Evolutionary conservation across 2,329 filamentous ascomycete genomes (phyloP).

Genomic region (Talaromyces sp.): DNA sequence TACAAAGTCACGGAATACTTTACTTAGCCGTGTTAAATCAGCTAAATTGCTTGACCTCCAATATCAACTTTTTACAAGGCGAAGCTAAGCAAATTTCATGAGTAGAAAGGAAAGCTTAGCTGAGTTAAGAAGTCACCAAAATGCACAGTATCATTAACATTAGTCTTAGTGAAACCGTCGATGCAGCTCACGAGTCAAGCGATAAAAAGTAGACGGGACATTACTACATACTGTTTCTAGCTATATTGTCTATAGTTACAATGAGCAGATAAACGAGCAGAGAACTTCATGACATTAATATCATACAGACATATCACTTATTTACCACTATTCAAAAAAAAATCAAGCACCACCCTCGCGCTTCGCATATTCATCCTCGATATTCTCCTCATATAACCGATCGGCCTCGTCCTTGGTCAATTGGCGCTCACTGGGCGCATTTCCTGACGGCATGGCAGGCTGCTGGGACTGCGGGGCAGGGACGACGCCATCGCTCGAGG

Average conservation of each 20-base stretch:
- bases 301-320: neutral
- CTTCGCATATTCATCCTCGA: conserved; percentile 49
- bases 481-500: conserved; percentile 20
- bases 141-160: no score
- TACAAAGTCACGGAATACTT: neutral
- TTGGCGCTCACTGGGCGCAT: conserved; percentile 22
- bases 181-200: neutral
- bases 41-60: no score
- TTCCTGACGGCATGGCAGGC: conserved; percentile 19
- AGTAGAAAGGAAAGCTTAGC: neutral
- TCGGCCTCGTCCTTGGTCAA: conserved; percentile 44
- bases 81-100: neutral
- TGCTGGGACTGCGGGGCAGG: conserved; percentile 21
- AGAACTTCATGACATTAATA: neutral
- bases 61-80: neutral
- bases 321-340: neutral
- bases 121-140: no score
- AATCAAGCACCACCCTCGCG: conserved; percentile 41
- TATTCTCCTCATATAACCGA: conserved; percentile 43
- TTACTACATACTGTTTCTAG: neutral
- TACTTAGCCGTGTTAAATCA: no score
- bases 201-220: neutral
- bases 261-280: neutral
- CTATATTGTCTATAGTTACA: neutral
- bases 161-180: neutral